A percentile compares a stretch with the other conserved stretches of the same genome.
These are phyloP conservation scores for Citrus hindsii DNA, from an alignment of 345 rosid genomes.

Conservation along the genomic window DNA sequence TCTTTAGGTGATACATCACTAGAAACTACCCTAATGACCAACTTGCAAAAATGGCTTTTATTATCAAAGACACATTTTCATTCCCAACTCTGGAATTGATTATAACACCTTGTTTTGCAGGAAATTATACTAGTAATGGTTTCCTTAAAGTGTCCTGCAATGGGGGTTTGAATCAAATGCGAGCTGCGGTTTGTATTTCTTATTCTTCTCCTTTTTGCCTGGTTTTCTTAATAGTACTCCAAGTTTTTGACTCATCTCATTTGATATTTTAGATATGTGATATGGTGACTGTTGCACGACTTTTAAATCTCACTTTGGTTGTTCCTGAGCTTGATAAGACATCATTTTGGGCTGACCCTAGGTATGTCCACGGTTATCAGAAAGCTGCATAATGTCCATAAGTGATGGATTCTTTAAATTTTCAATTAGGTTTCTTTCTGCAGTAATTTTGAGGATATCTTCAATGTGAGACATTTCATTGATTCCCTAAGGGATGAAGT, in stretches of 20 bases:
- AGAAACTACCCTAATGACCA: not conserved
- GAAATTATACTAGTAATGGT: slow-evolving; percentile 80
- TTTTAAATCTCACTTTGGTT: slow-evolving; percentile 90
- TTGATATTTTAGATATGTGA: slow-evolving; percentile 72
- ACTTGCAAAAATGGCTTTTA: not conserved
- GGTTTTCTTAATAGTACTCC: slow-evolving; percentile 11
- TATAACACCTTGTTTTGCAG: slow-evolving; percentile 31
- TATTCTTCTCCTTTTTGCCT: slow-evolving; percentile 18
- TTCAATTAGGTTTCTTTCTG: slow-evolving; percentile 24
- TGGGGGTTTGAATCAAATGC: slow-evolving; percentile 97
- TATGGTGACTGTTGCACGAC: slow-evolving; percentile 82
- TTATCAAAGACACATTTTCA: not conserved
- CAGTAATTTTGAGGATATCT: slow-evolving; percentile 96
- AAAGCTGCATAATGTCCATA: not conserved
- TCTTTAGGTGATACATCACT: not conserved
- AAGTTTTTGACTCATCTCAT: slow-evolving; percentile 13
- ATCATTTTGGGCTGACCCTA: slow-evolving; percentile 98
- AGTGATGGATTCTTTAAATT: not conserved
- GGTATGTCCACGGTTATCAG: slow-evolving; percentile 39
- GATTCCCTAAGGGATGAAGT: slow-evolving; percentile 93
- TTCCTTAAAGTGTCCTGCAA: slow-evolving; percentile 83
- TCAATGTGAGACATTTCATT: slow-evolving; percentile 85
- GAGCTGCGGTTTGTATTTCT: slow-evolving; percentile 69
- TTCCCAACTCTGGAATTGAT: not conserved
- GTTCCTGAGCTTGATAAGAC: slow-evolving; percentile 96